A percentile compares a stretch with the other conserved stretches of the same genome.
phyloP scores from a whole-genome alignment of 2,329 filamentous ascomycete species.

The Helotiales sp. region DNA sequence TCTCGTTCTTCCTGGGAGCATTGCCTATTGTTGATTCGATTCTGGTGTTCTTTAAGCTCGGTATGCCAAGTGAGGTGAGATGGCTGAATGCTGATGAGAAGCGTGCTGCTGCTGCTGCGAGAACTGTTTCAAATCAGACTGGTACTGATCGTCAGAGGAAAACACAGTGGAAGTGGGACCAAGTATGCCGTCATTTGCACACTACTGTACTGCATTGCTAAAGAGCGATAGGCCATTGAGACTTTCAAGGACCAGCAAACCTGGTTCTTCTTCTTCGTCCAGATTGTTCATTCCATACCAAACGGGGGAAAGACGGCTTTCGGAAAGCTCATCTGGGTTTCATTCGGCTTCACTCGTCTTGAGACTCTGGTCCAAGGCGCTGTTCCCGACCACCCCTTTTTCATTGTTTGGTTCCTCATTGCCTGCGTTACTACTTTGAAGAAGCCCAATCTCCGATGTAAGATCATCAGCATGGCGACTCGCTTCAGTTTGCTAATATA shows the following conservation, averaged over 20 bases:
- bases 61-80: constrained; percentile 32
- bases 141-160: not conserved
- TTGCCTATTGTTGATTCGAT: constrained; percentile 39
- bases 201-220: constrained; percentile 49
- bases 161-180: constrained; percentile 37
- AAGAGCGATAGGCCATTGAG: not conserved
- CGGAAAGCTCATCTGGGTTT: not conserved
- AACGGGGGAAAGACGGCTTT: not conserved
- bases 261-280: constrained; percentile 1
- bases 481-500: not conserved
- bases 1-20: constrained; percentile 35
- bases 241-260: constrained; percentile 7
- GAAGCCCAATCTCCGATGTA: not conserved
- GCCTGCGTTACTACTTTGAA: not conserved
- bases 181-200: constrained; percentile 32
- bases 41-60: constrained; percentile 52
- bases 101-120: not conserved
- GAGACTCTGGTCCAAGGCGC: not conserved
- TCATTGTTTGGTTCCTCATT: not conserved
- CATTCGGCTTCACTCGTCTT: not conserved
- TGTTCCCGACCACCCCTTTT: not conserved
- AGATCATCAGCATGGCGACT: not conserved
- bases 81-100: not conserved
- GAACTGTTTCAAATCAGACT: not conserved
- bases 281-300: not conserved